Conservation (phyloP, 2,329 filamentous ascomycete genomes). For the Basipetospora chlamydospora region DNA sequence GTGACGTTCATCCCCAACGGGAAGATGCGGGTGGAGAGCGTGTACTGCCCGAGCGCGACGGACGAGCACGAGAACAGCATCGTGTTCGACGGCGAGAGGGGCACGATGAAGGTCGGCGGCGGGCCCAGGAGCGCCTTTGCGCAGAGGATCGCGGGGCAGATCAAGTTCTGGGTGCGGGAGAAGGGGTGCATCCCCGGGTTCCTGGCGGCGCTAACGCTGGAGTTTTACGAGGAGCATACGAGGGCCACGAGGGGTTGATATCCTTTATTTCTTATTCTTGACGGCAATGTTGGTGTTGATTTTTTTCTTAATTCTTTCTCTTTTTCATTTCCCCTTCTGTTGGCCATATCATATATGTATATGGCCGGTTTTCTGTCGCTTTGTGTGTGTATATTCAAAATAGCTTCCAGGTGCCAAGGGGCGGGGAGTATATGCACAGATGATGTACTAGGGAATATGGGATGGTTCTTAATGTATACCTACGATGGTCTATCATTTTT, state of each 20-base stretch:
- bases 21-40: constrained; percentile 78
- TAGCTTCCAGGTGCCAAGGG: too few species aligned
- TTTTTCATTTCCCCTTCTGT: background rate
- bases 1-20: constrained; percentile 95
- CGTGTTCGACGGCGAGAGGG: constrained; percentile 83
- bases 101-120: constrained; percentile 95
- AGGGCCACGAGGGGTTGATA: constrained; percentile 9
- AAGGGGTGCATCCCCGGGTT: constrained; percentile 90
- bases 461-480: too few species aligned
- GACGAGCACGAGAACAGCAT: constrained; percentile 60
- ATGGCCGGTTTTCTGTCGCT: background rate
- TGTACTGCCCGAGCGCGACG: constrained; percentile 58
- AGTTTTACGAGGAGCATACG: constrained; percentile 69
- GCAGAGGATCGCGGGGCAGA: constrained; percentile 66
- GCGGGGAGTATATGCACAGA: too few species aligned
- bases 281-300: background rate
- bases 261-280: background rate
- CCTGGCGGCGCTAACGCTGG: constrained; percentile 75
- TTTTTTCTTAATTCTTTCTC: background rate
- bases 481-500: too few species aligned
- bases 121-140: constrained; percentile 81
- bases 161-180: constrained; percentile 92
- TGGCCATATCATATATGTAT: background rate
- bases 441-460: too few species aligned
- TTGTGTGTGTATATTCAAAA: too few species aligned